Base-by-base conservation (phyloP, 495 filamentous ascomycete species). In the Evansstolkia leycettana region DNA sequence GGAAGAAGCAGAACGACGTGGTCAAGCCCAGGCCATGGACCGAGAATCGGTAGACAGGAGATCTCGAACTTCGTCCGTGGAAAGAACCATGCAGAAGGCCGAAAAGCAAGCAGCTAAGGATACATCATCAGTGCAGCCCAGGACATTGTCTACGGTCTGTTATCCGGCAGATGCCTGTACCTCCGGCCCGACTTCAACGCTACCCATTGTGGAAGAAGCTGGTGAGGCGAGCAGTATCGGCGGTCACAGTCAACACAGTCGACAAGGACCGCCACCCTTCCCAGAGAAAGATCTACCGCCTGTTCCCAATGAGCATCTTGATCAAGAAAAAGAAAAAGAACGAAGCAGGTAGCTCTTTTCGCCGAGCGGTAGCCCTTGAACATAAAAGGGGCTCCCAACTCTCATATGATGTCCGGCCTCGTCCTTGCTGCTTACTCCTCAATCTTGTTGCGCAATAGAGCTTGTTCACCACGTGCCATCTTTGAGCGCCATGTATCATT, bases 171-270 rank as follows among this genome's bases (percentile, higher is more conserved):
- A 86, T 33, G 52, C 68, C 16, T 51, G 45, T 14, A 72, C 68
- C 9, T 47, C 65, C 9, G 66, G 68, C 17, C 74, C 77, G 8
- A 68, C 79, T 18, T 60, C 55, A n/a, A 78, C 83, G 16, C 58
- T 98, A n/a, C 90, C 90, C 1, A 80, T 95, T 32, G 84, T 98
- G 6, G 86, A 94, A 37, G 90, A 98, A 62, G 80, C 79, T 17
- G 82, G 78, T 9, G 90, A 95, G 56, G 81, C 74, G 12, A 73
- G 70, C 3, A 88, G 82, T 37, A 75, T 78, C 13, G 75, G 78
- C 2, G 72, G 74, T 30, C 55, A 58, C 12, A 63, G 58, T 37
- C 52, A 53, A 41, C 53, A 57, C 37, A 62, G 58, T 39, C 53
- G 51, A 38, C 43, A 54, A 20, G 52, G 55, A 9, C 51, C 40